These are phyloP conservation scores for Erysimum pusillum DNA, from an alignment of 441 rosid species.

Conservation along the genomic window DNA sequence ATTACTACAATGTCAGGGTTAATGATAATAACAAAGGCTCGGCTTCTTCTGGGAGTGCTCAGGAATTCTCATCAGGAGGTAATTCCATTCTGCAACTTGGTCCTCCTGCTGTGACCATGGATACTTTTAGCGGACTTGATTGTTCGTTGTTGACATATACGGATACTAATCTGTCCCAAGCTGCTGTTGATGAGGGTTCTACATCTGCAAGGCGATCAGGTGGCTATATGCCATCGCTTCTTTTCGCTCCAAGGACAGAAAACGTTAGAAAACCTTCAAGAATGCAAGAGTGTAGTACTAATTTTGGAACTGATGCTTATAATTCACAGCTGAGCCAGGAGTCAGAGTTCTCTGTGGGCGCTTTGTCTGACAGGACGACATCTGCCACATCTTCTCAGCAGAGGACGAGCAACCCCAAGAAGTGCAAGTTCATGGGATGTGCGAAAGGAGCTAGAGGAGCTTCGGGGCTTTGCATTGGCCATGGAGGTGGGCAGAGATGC, in stretches of 20 bases:
- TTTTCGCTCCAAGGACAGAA: constrained; percentile 69
- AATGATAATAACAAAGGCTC: constrained; percentile 55
- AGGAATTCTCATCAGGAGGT: constrained; percentile 55
- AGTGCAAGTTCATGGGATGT: constrained; percentile 82
- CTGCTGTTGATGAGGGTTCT: constrained; percentile 84
- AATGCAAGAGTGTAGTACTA: constrained; percentile 53
- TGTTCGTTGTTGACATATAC: constrained; percentile 57
- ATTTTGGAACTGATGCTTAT: constrained; percentile 53
- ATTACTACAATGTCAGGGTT: constrained; percentile 49
- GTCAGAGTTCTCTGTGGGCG: constrained; percentile 64
- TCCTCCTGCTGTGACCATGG: constrained; percentile 64
- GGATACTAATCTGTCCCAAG: constrained; percentile 46
- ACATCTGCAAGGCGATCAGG: constrained; percentile 93
- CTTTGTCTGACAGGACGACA: constrained; percentile 64
- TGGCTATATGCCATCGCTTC: constrained; percentile 88
- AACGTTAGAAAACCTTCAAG: constrained; percentile 47
- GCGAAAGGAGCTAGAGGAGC: constrained; percentile 91
- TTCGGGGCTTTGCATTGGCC: constrained; percentile 91
- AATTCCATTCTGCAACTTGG: constrained; percentile 80
- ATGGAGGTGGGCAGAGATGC: constrained; percentile 96
- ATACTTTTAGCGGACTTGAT: constrained; percentile 54
- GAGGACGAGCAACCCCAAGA: constrained; percentile 63
- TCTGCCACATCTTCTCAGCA: constrained; percentile 64
- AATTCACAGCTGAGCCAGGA: constrained; percentile 59
- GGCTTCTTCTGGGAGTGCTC: constrained; percentile 48